A percentile compares a stretch with the other conserved stretches of the same genome.
Evolutionary conservation across 73 alveolate species (phyloP).

Genomic region (Breviolum minutum): DNA sequence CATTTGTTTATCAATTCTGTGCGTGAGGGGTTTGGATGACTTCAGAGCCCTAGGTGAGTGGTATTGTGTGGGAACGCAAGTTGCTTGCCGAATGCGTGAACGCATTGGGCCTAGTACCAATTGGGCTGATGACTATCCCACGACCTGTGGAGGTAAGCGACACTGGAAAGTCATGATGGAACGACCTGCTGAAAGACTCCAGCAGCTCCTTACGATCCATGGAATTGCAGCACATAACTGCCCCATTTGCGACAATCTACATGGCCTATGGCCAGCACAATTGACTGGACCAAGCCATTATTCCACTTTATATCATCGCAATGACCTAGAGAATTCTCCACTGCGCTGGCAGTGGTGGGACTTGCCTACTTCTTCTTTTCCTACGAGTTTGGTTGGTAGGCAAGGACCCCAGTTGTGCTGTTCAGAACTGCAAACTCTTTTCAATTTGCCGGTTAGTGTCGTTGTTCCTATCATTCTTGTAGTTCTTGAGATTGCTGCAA

Average conservation of each 20-base stretch:
- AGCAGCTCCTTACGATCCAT: neutral
- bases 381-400: neutral
- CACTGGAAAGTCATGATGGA: constrained; percentile 13
- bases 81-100: neutral
- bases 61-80: constrained; percentile 21
- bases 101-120: neutral
- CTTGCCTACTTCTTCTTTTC: neutral
- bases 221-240: neutral
- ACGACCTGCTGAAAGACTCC: neutral
- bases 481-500: no score
- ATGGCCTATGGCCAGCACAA: neutral
- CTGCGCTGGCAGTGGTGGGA: neutral
- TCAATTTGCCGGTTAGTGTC: no score
- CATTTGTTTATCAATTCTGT: no score
- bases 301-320: neutral
- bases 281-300: neutral
- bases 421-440: no score
- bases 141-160: neutral
- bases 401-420: neutral
- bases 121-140: neutral
- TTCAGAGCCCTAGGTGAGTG: neutral
- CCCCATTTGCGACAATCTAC: neutral
- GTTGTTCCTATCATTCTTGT: no score
- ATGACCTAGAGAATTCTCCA: neutral
- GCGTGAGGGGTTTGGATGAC: no score